Evolutionary conservation across 2,329 filamentous ascomycete species (phyloP).

Genomic region (Chrysoporthe cubensis): DNA sequence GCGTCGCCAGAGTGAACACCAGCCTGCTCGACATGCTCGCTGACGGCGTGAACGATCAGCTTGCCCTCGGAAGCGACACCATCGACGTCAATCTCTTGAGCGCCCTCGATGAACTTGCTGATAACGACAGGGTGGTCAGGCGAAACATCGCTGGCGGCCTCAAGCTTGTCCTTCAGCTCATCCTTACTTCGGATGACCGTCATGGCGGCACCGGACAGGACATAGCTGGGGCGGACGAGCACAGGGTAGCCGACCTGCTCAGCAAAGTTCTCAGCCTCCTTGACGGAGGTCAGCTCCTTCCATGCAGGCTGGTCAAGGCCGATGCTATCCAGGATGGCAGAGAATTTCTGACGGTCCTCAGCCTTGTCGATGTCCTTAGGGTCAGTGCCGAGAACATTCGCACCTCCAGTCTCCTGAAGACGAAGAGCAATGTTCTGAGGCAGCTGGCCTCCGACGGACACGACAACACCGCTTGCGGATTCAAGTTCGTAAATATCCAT

Average conservation of each 20-base stretch:
- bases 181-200: conserved; percentile 88
- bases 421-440: conserved; percentile 97
- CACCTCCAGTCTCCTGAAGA: conserved; percentile 87
- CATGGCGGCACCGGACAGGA: conserved; percentile 97
- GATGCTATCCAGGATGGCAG: conserved; percentile 93
- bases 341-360: conserved; percentile 98
- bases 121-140: conserved; percentile 98
- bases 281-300: conserved; percentile 92
- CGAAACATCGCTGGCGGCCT: conserved; percentile 86
- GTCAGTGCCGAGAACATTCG: conserved; percentile 89
- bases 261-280: conserved; percentile 86
- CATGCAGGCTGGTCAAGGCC: conserved; percentile 96
- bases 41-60: conserved; percentile 87
- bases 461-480: conserved; percentile 81
- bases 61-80: conserved; percentile 86
- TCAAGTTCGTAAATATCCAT: conserved; percentile 99
- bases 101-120: conserved; percentile 96
- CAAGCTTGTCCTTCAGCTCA: conserved; percentile 93
- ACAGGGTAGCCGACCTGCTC: conserved; percentile 89
- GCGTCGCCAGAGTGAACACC: conserved; percentile 98
- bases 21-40: conserved; percentile 94
- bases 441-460: conserved; percentile 93
- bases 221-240: conserved; percentile 91
- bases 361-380: conserved; percentile 96
- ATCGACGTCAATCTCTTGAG: conserved; percentile 95